Evolutionary conservation across 2,329 filamentous ascomycete species (phyloP).

Genomic region (Ophiostoma australiae): DNA sequence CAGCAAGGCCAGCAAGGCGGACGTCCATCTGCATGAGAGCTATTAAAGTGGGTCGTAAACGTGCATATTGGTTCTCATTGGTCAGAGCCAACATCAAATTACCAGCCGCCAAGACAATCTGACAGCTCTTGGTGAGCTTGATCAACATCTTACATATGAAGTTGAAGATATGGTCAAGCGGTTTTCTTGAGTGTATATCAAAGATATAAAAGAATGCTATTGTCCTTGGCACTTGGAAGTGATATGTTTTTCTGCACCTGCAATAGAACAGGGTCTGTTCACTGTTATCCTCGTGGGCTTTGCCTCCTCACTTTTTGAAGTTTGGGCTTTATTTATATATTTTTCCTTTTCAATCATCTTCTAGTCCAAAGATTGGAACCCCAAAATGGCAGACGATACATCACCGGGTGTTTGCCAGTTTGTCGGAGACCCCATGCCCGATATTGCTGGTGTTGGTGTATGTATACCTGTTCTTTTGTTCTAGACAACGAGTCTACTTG

Average conservation of each 20-base stretch:
- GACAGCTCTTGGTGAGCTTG: constrained; percentile 29
- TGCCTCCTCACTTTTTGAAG: background rate
- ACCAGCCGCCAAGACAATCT: constrained; percentile 14
- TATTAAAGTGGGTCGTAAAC: background rate
- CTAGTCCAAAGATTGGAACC: no score
- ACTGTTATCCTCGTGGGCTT: background rate
- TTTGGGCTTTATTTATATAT: no score
- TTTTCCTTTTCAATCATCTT: no score
- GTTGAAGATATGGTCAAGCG: background rate
- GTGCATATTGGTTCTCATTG: background rate
- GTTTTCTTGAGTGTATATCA: background rate
- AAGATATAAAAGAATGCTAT: background rate
- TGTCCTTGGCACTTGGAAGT: no score
- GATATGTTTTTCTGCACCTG: background rate
- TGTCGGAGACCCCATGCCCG: background rate
- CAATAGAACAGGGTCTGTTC: background rate
- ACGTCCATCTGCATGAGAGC: background rate
- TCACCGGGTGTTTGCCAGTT: background rate
- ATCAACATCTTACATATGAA: constrained; percentile 25
- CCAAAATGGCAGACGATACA: background rate
- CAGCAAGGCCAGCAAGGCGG: background rate
- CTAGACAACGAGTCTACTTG: background rate
- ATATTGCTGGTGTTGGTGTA: background rate
- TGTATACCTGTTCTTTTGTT: background rate
- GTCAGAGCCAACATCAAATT: background rate